A percentile compares a stretch with the other conserved stretches of the same genome.
These are phyloP conservation scores for Trichoderma sp. DNA, from an alignment of 2,329 filamentous ascomycete species.

Conservation along the genomic window DNA sequence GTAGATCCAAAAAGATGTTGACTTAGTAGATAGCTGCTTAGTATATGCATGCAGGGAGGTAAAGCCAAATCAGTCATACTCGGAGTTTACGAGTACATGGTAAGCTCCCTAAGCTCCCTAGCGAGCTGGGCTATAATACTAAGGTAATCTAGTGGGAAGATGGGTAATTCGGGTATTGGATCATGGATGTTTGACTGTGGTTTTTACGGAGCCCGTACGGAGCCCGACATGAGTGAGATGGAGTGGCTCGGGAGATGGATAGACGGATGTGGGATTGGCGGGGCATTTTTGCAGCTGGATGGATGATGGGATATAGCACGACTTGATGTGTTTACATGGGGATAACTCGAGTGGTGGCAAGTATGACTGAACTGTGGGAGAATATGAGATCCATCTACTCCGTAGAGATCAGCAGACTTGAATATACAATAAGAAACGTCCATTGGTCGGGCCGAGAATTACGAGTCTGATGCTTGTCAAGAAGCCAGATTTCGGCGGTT, in stretches of 20 bases:
- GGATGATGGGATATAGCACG: background rate
- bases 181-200: background rate
- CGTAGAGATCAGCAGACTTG: background rate
- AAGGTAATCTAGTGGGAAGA: background rate
- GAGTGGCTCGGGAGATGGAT: background rate
- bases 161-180: background rate
- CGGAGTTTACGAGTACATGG: background rate
- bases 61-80: background rate
- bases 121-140: background rate
- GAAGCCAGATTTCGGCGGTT: conserved; percentile 5
- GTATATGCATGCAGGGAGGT: background rate
- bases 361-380: background rate
- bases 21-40: background rate
- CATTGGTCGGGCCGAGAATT: background rate
- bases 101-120: background rate
- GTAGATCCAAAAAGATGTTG: background rate
- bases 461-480: background rate
- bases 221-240: background rate
- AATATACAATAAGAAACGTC: background rate
- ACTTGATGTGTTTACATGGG: background rate
- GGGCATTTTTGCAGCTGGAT: background rate
- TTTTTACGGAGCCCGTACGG: background rate
- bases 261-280: background rate
- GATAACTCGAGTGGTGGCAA: background rate
- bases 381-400: background rate